Base-by-base conservation (phyloP, 23 red algal genomes). In the Agarophyton chilense region DNA sequence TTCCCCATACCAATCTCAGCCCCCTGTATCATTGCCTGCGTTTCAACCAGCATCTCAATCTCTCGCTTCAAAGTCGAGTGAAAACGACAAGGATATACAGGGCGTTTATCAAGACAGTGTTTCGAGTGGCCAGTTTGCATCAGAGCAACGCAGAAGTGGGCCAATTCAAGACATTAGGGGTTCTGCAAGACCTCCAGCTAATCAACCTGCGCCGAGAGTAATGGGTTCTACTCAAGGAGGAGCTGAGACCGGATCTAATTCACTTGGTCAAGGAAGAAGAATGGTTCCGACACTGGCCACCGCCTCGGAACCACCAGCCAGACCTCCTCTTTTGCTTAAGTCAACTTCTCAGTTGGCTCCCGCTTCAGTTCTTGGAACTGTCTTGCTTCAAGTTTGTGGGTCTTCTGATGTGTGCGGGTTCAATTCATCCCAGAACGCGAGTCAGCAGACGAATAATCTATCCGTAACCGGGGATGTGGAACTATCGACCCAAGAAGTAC, bases 401-500 rank as follows among this genome's bases (percentile, higher is more conserved):
- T 38, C 72, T 31, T 43, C 61, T 22, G 62, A 34, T 45, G 51
- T 44, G 46, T 40, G 38, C 38, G 54, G 77, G 32, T 55, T 31
- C 51, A 35, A 18, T 29, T 65, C 63, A 38, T 38, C 56, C 2
- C 58, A 71, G 14, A 40, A n/a, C 22, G 32, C 58, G 40, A 61
- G 10, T 68, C 63, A 54, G 16, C 38, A 54, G 22, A 61, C 3
- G 7, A 58, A 38, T 39, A 85, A 67, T 42, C 46, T 14, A 29
- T 41, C 76, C 13, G 19, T 24, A 28, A 39, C 61, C 10, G 75
- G 76, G 14, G 91, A 94, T 29, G 76, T 36, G 17, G 74, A 85
- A 33, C 72, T 95, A 31, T 79, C 83, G 35, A 90, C 84, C 44
- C 92, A 86, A 81, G 66, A 87, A 29, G 92, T 95, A 21, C 25